These are phyloP conservation scores for Pythium pyrilobum DNA, from an alignment of 352 stramenopile genomes.

Conservation along the genomic window DNA sequence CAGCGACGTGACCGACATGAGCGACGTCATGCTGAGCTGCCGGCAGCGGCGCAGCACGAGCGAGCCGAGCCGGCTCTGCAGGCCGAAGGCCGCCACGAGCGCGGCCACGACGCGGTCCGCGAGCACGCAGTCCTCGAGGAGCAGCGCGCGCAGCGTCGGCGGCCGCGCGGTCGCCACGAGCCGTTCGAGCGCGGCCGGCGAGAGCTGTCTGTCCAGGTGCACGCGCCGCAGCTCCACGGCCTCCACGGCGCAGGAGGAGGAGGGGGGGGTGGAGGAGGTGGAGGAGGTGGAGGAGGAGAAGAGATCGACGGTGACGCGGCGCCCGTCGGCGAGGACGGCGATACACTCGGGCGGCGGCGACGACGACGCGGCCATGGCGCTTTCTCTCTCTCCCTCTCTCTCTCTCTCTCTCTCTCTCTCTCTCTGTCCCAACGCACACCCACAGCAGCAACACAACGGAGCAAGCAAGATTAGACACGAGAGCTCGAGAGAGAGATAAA, in stretches of 20 bases:
- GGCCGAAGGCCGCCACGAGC: constrained; percentile 21
- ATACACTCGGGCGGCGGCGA: background rate
- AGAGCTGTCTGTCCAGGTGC: constrained; percentile 10
- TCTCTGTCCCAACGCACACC: too few species aligned
- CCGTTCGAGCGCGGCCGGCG: constrained; percentile 15
- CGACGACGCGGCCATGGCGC: background rate
- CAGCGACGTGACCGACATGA: constrained; percentile 39
- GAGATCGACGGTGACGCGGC: background rate
- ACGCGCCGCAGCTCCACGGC: constrained; percentile 5
- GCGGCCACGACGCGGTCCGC: constrained; percentile 33
- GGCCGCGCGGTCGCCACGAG: constrained; percentile 2
- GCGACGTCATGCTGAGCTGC: constrained; percentile 53
- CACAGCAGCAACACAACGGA: too few species aligned
- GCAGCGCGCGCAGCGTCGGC: constrained; percentile 21
- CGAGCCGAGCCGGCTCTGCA: constrained; percentile 13
- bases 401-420: too few species aligned
- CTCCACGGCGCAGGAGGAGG: background rate
- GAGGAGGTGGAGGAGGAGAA: too few species aligned
- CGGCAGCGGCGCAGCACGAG: constrained; percentile 25
- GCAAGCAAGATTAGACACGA: too few species aligned
- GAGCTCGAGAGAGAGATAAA: background rate
- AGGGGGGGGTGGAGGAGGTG: too few species aligned
- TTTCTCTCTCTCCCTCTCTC: too few species aligned
- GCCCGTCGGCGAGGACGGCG: background rate
- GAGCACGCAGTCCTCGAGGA: constrained; percentile 34